Base-by-base conservation (phyloP, 768 basidiomycete genomes). In the Neoboletus subvelutipes region DNA sequence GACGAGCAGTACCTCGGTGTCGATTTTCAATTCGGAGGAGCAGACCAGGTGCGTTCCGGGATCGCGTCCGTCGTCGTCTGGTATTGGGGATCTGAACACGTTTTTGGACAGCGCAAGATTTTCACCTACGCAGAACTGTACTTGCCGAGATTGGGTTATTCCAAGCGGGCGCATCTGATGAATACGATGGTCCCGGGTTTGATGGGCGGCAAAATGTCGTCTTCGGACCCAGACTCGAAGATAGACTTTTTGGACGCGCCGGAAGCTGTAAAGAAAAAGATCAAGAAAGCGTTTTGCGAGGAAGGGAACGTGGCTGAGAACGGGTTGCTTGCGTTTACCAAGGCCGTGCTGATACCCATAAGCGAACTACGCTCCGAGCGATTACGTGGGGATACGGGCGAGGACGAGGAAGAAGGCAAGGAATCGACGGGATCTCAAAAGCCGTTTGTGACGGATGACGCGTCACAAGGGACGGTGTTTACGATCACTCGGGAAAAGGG, bases 21-120 rank as follows among this genome's bases (percentile, higher is more conserved):
- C 29, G 94, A 98, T 71, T 96, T 99, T 76, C 97, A 98, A 73
- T 99, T 99, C 63, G 97, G 96, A 17, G 97, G 97, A 51, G 87
- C 93, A 10, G 97, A 99, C 69, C 96, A 98, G 83, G 95, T 95
- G 53, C 52, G 82, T 67, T 33, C 54, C 18, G 12, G 50, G 41
- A 37, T 18, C 10, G 24, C 18, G 13, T 40, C 5, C 18, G 42
- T 33, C 37, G 24, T 36, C 52, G 28, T 33, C 20, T 36, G 37
- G 28, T 46, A 13, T 29, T 12, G 17, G n/a, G 4, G 41, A 40
- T 46, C 48, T 61, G 31, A 47, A 47, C 17, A 2, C 28, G 36
- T 34, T 11, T 47, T 4, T 12, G n/a, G 8, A 22, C 68, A 96
- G 93, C 86, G 96, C 56, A 98, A 98, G 77, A 98, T 98, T 68